A percentile compares a stretch with the other conserved stretches of the same genome.
Evolutionary conservation across 306 rosid genomes (phyloP).

Genomic region (Quillaja saponaria): DNA sequence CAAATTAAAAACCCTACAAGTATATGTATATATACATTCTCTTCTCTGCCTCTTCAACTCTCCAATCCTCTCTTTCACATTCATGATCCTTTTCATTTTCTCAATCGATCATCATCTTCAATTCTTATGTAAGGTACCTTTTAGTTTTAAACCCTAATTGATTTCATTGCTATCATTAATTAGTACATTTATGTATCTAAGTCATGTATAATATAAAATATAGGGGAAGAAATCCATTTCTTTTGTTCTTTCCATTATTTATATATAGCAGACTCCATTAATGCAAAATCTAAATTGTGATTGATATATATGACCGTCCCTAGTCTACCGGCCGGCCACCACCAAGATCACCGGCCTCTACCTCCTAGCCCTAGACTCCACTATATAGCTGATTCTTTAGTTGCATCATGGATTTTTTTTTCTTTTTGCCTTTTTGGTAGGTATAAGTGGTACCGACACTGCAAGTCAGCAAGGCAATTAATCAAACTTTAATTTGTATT

Average conservation of each 20-base stretch:
- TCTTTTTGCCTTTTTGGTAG: constrained; percentile 17
- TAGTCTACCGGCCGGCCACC: constrained; percentile 31
- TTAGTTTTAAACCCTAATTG: neutral
- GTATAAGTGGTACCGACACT: no score
- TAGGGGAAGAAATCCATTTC: constrained; percentile 39
- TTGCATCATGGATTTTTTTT: constrained; percentile 25
- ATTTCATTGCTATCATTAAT: neutral
- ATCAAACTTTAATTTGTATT: no score
- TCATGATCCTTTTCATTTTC: neutral
- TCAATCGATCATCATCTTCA: neutral
- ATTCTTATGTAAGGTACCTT: neutral
- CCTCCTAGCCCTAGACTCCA: constrained; percentile 44
- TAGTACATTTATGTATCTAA: no score
- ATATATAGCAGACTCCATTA: constrained; percentile 38
- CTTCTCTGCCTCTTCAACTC: constrained; percentile 35
- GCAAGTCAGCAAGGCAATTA: no score
- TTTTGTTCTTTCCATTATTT: constrained; percentile 36
- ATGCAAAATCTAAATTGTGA: constrained; percentile 33
- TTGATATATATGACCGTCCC: constrained; percentile 40
- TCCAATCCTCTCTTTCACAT: constrained; percentile 22
- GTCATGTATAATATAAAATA: no score
- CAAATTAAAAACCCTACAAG: constrained; percentile 53
- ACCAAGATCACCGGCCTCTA: constrained; percentile 45
- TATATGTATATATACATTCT: constrained; percentile 69
- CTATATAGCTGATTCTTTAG: constrained; percentile 45